Evolutionary conservation across 2,329 filamentous ascomycete genomes (phyloP).

Genomic region (Curvularia sp.): DNA sequence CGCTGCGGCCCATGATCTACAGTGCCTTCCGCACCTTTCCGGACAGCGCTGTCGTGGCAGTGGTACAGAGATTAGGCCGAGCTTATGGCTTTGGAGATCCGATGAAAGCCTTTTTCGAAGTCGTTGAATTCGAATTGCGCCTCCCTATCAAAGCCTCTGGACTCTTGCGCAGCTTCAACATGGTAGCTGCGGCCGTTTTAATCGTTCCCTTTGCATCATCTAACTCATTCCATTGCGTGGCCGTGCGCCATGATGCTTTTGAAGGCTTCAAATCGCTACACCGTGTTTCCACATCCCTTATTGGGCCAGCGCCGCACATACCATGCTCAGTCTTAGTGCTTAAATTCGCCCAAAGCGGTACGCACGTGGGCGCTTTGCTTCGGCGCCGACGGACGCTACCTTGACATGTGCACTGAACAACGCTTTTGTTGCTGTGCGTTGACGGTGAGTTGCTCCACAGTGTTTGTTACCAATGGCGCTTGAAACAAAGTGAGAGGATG

Average conservation of each 20-base stretch:
- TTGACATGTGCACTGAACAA: constrained; percentile 2
- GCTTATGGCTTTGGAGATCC: constrained; percentile 8
- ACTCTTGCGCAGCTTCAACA: constrained; percentile 48
- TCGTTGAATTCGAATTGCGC: neutral
- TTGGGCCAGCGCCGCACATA: constrained; percentile 17
- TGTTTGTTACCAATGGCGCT: neutral
- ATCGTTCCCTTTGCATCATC: constrained; percentile 51
- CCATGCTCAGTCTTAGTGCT: constrained; percentile 10
- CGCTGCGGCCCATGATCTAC: neutral
- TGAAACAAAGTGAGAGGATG: neutral
- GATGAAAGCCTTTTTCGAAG: constrained; percentile 5
- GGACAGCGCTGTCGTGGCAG: constrained; percentile 4
- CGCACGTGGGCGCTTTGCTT: constrained; percentile 52
- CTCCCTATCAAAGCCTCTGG: constrained; percentile 6
- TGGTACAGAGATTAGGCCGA: constrained; percentile 9
- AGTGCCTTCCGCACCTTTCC: neutral
- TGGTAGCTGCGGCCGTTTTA: constrained; percentile 54
- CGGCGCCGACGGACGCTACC: constrained; percentile 40
- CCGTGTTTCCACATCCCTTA: constrained; percentile 3
- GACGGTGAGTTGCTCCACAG: neutral
- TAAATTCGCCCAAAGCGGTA: constrained; percentile 38
- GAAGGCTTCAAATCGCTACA: constrained; percentile 43
- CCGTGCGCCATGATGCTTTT: constrained; percentile 33
- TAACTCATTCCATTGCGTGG: constrained; percentile 53
- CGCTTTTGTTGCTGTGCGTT: neutral